Percentiles rank a stretch among this genome's conserved stretches.
These are phyloP conservation scores for Kalaharituber pfeilii DNA, from an alignment of 2,329 filamentous ascomycete genomes.

Conservation along the genomic window DNA sequence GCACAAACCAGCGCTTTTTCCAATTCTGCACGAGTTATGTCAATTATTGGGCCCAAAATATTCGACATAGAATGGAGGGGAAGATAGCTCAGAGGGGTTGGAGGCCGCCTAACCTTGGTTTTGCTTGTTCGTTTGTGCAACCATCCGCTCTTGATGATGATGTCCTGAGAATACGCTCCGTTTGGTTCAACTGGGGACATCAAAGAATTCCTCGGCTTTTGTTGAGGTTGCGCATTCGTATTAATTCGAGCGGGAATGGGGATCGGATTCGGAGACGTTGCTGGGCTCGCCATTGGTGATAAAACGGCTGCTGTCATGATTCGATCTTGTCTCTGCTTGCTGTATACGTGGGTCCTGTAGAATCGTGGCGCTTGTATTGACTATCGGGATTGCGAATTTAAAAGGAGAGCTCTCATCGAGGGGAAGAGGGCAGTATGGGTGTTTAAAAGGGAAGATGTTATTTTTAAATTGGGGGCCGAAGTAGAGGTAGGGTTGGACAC, in stretches of 20 bases:
- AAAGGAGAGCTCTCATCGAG: not conserved
- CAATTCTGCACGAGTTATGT: conserved; percentile 47
- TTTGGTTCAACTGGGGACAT: conserved; percentile 55
- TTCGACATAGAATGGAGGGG: conserved; percentile 4
- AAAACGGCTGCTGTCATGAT: not conserved
- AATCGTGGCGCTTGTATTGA: not conserved
- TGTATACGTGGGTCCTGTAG: not conserved
- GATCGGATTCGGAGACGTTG: not conserved
- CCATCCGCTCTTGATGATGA: conserved; percentile 75
- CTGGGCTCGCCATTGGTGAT: not conserved
- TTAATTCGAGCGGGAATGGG: not conserved
- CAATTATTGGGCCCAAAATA: conserved; percentile 12
- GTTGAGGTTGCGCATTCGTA: not conserved
- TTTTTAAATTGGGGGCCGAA: too few species aligned
- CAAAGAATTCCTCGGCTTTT: not conserved
- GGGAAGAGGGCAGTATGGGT: too few species aligned
- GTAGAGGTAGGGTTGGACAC: not conserved
- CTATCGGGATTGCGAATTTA: not conserved
- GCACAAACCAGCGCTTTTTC: conserved; percentile 76
- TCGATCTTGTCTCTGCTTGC: not conserved
- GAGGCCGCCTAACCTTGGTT: conserved; percentile 54
- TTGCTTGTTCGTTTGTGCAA: conserved; percentile 80
- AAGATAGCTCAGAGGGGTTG: too few species aligned
- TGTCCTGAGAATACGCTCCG: conserved; percentile 89
- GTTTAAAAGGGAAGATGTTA: too few species aligned